Percentiles rank a stretch among this genome's conserved stretches.
Conservation (phyloP, 306 rosid genomes). For the Luffa aegyptiaca region DNA sequence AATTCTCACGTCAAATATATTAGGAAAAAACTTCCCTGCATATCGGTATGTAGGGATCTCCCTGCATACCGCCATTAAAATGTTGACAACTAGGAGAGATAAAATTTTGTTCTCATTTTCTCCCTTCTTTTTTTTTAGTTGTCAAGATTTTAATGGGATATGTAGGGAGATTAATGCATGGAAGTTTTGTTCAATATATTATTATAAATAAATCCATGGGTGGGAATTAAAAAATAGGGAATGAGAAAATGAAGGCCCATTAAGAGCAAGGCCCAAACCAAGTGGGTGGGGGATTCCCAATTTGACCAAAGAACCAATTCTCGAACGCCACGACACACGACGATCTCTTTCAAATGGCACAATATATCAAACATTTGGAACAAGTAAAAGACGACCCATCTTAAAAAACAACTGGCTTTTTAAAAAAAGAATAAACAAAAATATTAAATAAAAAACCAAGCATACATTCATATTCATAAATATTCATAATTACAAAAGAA, state of each 20-base stretch:
- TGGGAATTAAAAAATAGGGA: not conserved
- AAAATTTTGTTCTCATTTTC: too few species aligned
- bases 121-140: too few species aligned
- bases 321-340: not conserved
- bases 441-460: not conserved
- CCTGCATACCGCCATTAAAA: too few species aligned
- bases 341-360: constrained; percentile 1
- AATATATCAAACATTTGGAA: constrained; percentile 2
- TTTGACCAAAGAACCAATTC: constrained; percentile 2
- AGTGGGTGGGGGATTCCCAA: not conserved
- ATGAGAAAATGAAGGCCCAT: not conserved
- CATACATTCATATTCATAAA: not conserved
- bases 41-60: too few species aligned
- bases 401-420: constrained; percentile 1
- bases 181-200: too few species aligned
- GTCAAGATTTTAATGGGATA: too few species aligned
- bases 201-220: not conserved
- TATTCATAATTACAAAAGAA: not conserved
- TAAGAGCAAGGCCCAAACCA: not conserved
- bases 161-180: too few species aligned
- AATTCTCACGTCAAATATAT: too few species aligned
- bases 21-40: too few species aligned
- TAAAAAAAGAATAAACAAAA: not conserved
- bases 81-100: too few species aligned
- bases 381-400: constrained; percentile 12